A percentile compares a stretch with the other conserved stretches of the same genome.
Evolutionary conservation across 768 basidiomycete genomes (phyloP).

Genomic region (Collybia sordida): DNA sequence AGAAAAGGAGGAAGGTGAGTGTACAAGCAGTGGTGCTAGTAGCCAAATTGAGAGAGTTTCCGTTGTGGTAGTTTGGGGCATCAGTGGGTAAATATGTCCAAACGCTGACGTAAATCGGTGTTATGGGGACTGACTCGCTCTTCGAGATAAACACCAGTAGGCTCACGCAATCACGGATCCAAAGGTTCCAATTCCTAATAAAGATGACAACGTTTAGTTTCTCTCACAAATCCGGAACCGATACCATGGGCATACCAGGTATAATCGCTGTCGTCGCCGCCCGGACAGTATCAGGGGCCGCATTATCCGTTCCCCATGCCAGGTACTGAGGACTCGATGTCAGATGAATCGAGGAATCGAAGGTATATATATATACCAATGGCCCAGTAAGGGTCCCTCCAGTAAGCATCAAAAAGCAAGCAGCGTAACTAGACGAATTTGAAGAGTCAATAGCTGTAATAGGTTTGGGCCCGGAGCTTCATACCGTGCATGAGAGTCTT

Average conservation of each 20-base stretch:
- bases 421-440: conserved; percentile 35
- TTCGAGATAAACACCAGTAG: not conserved
- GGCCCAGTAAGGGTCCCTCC: conserved; percentile 40
- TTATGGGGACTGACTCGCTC: not conserved
- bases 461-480: not conserved
- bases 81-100: conserved; percentile 49
- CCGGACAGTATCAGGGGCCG: conserved; percentile 47
- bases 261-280: conserved; percentile 45
- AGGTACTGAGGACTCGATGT: conserved; percentile 24
- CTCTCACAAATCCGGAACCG: not conserved
- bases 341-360: not conserved
- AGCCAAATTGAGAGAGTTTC: conserved; percentile 45
- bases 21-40: conserved; percentile 31
- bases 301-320: conserved; percentile 49
- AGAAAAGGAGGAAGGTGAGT: conserved; percentile 24
- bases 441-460: conserved; percentile 3
- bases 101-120: conserved; percentile 24
- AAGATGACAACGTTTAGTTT: not conserved
- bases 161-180: conserved; percentile 46
- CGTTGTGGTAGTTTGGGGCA: conserved; percentile 45
- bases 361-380: conserved; percentile 7
- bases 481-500: conserved; percentile 36
- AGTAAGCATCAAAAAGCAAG: conserved; percentile 42
- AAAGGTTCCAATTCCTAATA: conserved; percentile 40
- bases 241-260: conserved; percentile 25